Base-by-base conservation (phyloP, 1,284 basidiomycete species). In the Trametes pubescens region DNA sequence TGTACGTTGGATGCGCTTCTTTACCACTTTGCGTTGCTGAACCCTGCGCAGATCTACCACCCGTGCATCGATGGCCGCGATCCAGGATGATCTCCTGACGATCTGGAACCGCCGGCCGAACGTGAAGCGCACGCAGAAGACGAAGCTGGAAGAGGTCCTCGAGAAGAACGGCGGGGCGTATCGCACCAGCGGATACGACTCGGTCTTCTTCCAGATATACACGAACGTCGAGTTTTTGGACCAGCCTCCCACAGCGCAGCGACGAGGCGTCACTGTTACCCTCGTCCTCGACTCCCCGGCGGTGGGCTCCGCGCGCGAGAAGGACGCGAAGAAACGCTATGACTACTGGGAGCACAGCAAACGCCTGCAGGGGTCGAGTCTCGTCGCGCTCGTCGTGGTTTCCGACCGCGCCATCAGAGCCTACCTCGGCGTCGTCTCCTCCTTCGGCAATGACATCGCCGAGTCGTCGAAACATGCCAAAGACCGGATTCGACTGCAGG, bases 1-100 rank as follows among this genome's bases (percentile, higher is more conserved):
- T 77, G 77, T 78, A 65, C 37, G 74, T 65, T 4, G 11, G 8
- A 2, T 13, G 13, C 16, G 0, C 29, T 40, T 38, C 38, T 13
- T 48, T 6, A 10, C 9, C 2, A 24, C 4, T 9, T 46, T 43
- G 22, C 44, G n/a, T 35, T 24, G 18, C 38, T 63, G 35, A 59
- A n/a, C 5, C 6, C 58, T 61, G 6, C 4, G 46, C 49, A 88
- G 87, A 11, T 84, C 85, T 0, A 80, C 85, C 0, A 74, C 87
- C 34, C 81, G 86, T 2, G 77, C 74, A 7, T 83, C 87, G 0
- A 76, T 86, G 8, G 65, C 72, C 4, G 66, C 70, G 2, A 56
- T 81, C 7, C 62, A 77, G 35, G 70, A 69, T 9, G 82, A 82
- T 60, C 70, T 82, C 4, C 32, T 47, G 13, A 21, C 62, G 60